Evolutionary conservation across 805 yeast genomes (phyloP), one percentile per base, ranked within the genome.

Genomic region (Ogataea allantospora): DNA sequence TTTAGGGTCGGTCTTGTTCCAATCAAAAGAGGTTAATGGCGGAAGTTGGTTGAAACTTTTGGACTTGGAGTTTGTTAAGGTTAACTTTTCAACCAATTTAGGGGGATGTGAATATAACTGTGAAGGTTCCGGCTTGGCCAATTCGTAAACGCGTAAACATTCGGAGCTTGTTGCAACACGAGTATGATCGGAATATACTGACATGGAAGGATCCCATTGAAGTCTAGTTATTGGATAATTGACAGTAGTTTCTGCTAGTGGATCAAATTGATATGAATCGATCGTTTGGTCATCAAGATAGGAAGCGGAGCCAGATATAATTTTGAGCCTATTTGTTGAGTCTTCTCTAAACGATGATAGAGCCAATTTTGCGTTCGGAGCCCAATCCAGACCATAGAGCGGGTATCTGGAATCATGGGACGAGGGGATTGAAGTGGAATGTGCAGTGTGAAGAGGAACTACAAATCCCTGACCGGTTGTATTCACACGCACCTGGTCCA

Each of bases 21-120:
- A 93, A 63, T 93, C 96, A 52, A 93, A 87, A 2, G 95, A 80
- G 0, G 98, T 89, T 35, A 93, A 73, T 5, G 99, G 99, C 1
- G 99, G 95, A 33, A 80, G 67, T 14, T 72, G 72, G 53, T 70
- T 68, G 46, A 70, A 70, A 35, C 70, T 73, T 30, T 67, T 65
- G 30, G 68, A 59, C 40, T 70, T 65, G 23, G 71, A 64, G 35
- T 66, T 58, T 1, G 73, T 65, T 15, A 72, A 46, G 19, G 69
- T 63, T 18, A 68, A 45, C 44, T 60, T 66, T 42, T 71, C 76
- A 16, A 56, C 58, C n/a, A 70, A 43, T 21, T 49, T 42, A 8
- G 47, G 34, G 7, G 36, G 20, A 4, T 15, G 21, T 3, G 50
- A 27, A 11, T 35, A 25, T 2, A 29, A 9, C 5, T 29, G 39